phyloP scores from a whole-genome alignment of 345 rosid genomes.

The Combretum micranthum region DNA sequence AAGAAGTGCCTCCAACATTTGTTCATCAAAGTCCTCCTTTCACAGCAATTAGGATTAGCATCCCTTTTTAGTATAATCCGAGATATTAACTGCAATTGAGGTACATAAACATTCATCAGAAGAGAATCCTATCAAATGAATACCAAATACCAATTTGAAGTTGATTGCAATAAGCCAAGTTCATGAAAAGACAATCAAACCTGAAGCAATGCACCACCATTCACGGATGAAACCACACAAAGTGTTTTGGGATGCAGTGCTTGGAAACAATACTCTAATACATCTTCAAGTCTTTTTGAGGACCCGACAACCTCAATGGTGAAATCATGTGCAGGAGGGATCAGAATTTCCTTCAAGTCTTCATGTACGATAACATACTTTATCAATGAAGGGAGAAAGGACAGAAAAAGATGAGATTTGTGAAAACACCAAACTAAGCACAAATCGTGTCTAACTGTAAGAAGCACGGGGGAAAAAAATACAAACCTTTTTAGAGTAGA shows the following conservation, averaged over 20 bases:
- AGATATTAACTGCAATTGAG: conserved; percentile 10
- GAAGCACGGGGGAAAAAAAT: too few species aligned
- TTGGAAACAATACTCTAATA: conserved; percentile 16
- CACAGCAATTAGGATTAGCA: conserved; percentile 22
- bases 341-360: conserved; percentile 10
- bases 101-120: background rate
- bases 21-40: conserved; percentile 11
- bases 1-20: conserved; percentile 39
- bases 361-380: conserved; percentile 28
- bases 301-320: conserved; percentile 22
- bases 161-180: background rate
- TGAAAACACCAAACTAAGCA: background rate
- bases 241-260: conserved; percentile 21
- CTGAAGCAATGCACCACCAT: conserved; percentile 18
- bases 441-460: background rate
- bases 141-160: background rate
- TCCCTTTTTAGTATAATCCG: conserved; percentile 11
- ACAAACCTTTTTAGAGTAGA: conserved; percentile 16
- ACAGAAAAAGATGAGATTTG: background rate
- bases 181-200: conserved; percentile 13
- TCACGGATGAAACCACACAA: conserved; percentile 14
- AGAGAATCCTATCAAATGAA: background rate
- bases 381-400: background rate
- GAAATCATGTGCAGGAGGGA: conserved; percentile 14
- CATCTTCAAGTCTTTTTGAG: conserved; percentile 15